A percentile compares a stretch with the other conserved stretches of the same genome.
Evolutionary conservation across 2,329 filamentous ascomycete genomes (phyloP).

Genomic region (Alternaria brassicicola): DNA sequence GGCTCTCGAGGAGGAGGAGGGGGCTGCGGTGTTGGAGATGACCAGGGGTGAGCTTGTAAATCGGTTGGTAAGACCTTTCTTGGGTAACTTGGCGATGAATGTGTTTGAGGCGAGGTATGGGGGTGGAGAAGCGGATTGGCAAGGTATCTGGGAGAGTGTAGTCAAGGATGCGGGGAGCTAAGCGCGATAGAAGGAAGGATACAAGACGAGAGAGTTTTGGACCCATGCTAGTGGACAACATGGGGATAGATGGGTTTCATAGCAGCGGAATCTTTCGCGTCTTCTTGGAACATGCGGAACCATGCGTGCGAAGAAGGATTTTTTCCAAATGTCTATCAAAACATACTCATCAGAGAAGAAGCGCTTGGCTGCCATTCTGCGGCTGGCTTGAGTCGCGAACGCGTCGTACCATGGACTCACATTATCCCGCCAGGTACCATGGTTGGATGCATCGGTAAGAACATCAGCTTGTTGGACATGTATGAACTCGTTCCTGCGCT

Average conservation of each 20-base stretch:
- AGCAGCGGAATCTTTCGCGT: not conserved
- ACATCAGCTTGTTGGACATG: not conserved
- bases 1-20: slow-evolving; percentile 42
- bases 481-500: not conserved
- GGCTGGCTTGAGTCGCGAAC: too few species aligned
- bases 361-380: too few species aligned
- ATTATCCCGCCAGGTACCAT: too few species aligned
- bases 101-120: slow-evolving; percentile 92
- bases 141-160: slow-evolving; percentile 41
- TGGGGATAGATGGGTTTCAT: not conserved
- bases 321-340: not conserved
- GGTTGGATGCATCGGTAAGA: not conserved
- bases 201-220: not conserved
- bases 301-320: not conserved
- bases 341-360: not conserved
- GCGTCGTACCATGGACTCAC: too few species aligned
- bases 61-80: slow-evolving; percentile 83
- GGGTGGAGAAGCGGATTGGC: slow-evolving; percentile 62
- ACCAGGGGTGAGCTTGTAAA: slow-evolving; percentile 69
- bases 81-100: slow-evolving; percentile 88
- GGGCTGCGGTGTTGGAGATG: slow-evolving; percentile 58
- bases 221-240: not conserved
- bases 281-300: not conserved
- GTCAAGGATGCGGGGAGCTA: slow-evolving; percentile 36
- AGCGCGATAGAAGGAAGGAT: not conserved